Evolutionary conservation across 2,329 filamentous ascomycete species (phyloP).

Genomic region (Pestalotiopsis sp.): DNA sequence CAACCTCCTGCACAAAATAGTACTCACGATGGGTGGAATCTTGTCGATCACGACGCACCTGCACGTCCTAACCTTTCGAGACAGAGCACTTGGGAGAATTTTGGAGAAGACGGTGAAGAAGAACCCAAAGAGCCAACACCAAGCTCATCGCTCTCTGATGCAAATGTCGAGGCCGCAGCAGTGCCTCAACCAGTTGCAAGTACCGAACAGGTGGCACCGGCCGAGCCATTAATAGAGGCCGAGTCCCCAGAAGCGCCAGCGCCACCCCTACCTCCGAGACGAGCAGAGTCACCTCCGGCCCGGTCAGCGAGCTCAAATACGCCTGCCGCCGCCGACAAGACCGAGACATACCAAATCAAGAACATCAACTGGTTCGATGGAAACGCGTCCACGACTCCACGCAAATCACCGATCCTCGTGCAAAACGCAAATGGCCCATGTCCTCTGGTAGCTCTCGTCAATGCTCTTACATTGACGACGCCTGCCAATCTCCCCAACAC

Average conservation of each 20-base stretch:
- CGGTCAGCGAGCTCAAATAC: constrained; percentile 43
- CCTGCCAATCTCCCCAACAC: constrained; percentile 64
- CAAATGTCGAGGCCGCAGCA: not conserved
- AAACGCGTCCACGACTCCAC: constrained; percentile 59
- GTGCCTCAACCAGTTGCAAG: not conserved
- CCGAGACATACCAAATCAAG: constrained; percentile 91
- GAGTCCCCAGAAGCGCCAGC: constrained; percentile 14
- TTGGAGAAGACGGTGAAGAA: constrained; percentile 30
- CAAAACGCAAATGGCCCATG: constrained; percentile 96
- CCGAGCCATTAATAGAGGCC: not conserved
- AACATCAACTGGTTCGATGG: constrained; percentile 84
- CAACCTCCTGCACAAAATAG: constrained; percentile 21
- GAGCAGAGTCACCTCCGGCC: constrained; percentile 26
- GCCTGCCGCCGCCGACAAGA: constrained; percentile 43
- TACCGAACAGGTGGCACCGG: not conserved
- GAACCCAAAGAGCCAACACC: constrained; percentile 12
- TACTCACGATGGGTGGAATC: constrained; percentile 51
- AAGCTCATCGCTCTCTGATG: not conserved
- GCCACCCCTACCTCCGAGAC: constrained; percentile 43
- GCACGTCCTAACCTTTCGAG: constrained; percentile 34
- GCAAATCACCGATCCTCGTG: constrained; percentile 83
- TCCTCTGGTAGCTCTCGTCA: constrained; percentile 89
- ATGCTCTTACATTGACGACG: constrained; percentile 85
- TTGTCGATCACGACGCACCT: constrained; percentile 48
- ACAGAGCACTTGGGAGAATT: constrained; percentile 42